Percentiles rank a stretch among this genome's conserved stretches.
Conservation (phyloP, 2,329 filamentous ascomycete species). For the Fusarium incarnatum region DNA sequence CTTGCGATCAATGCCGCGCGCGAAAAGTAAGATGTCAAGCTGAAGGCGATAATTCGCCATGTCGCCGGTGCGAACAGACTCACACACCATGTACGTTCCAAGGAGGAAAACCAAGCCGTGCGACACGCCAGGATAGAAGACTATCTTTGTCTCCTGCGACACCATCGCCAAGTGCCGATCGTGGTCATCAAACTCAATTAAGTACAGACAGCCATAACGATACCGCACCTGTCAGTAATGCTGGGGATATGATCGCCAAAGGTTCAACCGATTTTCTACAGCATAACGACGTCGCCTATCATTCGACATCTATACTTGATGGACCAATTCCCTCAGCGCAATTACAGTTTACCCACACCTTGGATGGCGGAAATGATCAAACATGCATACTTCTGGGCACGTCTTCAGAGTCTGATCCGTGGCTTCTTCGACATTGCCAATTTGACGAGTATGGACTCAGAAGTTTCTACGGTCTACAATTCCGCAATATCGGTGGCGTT, state of each 20-base stretch:
- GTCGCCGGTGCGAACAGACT: not conserved
- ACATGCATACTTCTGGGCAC: not conserved
- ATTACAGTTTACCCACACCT: not conserved
- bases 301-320: not conserved
- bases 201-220: not conserved
- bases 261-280: not conserved
- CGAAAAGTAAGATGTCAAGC: not conserved
- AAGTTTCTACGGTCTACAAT: not conserved
- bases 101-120: not conserved
- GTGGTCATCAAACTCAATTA: not conserved
- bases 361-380: not conserved
- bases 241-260: not conserved
- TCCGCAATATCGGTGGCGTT: not conserved
- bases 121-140: not conserved
- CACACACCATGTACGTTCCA: not conserved
- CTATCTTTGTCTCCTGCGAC: not conserved
- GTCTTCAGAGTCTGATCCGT: not conserved
- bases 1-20: not conserved
- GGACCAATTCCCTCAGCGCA: not conserved
- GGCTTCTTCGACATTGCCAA: not conserved
- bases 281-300: not conserved
- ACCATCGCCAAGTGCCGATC: not conserved
- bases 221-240: not conserved
- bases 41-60: not conserved
- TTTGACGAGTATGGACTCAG: not conserved